Percentiles rank a stretch among this genome's conserved stretches.
Evolutionary conservation across 2,329 filamentous ascomycete genomes (phyloP).

Genomic region (Aureobasidium sp.): DNA sequence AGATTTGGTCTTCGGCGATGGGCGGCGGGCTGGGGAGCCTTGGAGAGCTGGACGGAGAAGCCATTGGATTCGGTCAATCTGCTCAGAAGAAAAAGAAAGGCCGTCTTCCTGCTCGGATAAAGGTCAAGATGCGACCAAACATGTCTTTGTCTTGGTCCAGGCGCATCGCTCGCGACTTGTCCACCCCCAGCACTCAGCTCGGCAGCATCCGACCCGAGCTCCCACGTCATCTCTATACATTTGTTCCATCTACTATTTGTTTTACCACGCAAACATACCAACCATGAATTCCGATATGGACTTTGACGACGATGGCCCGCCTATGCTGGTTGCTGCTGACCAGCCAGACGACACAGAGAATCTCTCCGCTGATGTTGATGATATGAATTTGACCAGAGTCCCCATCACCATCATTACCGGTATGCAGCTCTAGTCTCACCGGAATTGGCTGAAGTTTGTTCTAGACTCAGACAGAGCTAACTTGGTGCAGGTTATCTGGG

Average conservation of each 20-base stretch:
- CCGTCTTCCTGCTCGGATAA: not conserved
- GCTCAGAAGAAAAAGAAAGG: not conserved
- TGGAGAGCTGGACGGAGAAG: conserved; percentile 64
- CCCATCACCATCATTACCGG: conserved; percentile 81
- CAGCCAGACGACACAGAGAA: conserved; percentile 18
- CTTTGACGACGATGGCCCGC: conserved; percentile 52
- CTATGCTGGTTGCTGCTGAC: conserved; percentile 53
- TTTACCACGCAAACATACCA: not conserved
- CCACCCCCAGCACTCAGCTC: not conserved
- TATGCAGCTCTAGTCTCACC: conserved; percentile 25
- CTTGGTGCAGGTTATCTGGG: conserved; percentile 73
- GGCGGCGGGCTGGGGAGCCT: conserved; percentile 91
- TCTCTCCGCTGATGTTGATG: conserved; percentile 35
- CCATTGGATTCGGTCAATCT: conserved; percentile 14
- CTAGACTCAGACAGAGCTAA: not conserved
- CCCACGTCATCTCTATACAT: conserved; percentile 7
- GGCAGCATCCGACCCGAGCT: not conserved
- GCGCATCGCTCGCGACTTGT: not conserved
- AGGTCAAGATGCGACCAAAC: not conserved
- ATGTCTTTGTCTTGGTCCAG: not conserved
- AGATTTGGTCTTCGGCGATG: conserved; percentile 86
- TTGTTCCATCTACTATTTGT: not conserved
- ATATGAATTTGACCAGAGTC: conserved; percentile 53
- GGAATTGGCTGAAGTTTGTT: not conserved
- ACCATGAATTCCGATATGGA: conserved; percentile 41